Conservation (phyloP, 495 filamentous ascomycete species). For the Staphylotrichum longicolle region DNA sequence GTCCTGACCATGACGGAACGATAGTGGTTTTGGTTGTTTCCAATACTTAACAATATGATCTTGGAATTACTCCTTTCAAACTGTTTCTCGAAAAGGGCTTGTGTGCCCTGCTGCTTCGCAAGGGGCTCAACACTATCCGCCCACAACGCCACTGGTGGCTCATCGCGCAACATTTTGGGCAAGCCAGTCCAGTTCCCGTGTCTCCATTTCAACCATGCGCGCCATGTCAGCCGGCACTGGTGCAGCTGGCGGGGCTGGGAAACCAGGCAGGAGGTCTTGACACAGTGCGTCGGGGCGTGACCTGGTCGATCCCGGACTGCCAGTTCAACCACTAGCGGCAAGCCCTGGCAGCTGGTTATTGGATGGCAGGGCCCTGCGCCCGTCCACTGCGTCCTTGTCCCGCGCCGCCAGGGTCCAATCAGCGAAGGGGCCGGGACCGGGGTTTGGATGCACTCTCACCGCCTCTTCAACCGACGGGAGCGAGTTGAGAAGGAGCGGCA, state of each 20-base stretch:
- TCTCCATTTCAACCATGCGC: too few relatives aligned
- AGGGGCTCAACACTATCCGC: too few relatives aligned
- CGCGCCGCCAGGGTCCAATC: slow-evolving; percentile 30
- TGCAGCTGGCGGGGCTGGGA: slow-evolving; percentile 28
- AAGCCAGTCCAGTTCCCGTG: background rate
- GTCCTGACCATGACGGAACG: too few relatives aligned
- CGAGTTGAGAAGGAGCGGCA: slow-evolving; percentile 25
- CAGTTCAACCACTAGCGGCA: slow-evolving; percentile 14
- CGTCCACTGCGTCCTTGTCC: slow-evolving; percentile 29
- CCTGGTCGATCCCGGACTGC: slow-evolving; percentile 20
- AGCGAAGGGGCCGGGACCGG: slow-evolving; percentile 27
- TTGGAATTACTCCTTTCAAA: too few relatives aligned
- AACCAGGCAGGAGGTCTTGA: slow-evolving; percentile 20
- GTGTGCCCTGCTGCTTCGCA: too few relatives aligned
- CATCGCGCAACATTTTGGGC: slow-evolving; percentile 9
- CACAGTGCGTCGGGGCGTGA: slow-evolving; percentile 36
- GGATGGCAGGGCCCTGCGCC: slow-evolving; percentile 27
- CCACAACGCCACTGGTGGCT: slow-evolving; percentile 8
- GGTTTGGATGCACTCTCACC: slow-evolving; percentile 39
- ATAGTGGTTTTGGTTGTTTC: too few relatives aligned
- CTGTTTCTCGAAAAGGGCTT: too few relatives aligned
- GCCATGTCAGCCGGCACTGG: slow-evolving; percentile 8
- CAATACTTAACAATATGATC: too few relatives aligned
- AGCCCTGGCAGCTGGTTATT: slow-evolving; percentile 23
- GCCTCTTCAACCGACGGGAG: slow-evolving; percentile 38